Percentiles rank a stretch among this genome's conserved stretches.
These are phyloP conservation scores for Fusarium keratoplasticum DNA, from an alignment of 2,329 filamentous ascomycete genomes.

Conservation along the genomic window DNA sequence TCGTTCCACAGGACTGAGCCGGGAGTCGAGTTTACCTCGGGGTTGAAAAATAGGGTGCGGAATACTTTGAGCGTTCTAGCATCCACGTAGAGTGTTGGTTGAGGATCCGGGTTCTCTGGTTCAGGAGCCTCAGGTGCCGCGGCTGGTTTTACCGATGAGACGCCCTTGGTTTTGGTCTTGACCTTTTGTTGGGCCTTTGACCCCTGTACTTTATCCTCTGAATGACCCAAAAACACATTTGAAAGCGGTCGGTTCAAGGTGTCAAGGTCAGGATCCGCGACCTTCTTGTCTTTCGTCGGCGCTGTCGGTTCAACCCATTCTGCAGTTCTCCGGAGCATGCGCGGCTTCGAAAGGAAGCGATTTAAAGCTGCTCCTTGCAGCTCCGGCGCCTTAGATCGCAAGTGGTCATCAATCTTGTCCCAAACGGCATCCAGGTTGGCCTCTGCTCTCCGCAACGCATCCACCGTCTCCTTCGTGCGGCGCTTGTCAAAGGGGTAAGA, in stretches of 20 bases:
- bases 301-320: constrained; percentile 57
- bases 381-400: constrained; percentile 15
- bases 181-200: constrained; percentile 10
- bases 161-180: constrained; percentile 33
- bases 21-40: constrained; percentile 49
- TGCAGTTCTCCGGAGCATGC: constrained; percentile 59
- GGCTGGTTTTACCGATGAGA: background rate
- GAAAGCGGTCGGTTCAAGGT: constrained; percentile 41
- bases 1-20: constrained; percentile 66
- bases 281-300: background rate
- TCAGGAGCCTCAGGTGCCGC: background rate
- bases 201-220: background rate
- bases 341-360: constrained; percentile 47
- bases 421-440: constrained; percentile 47
- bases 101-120: background rate
- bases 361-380: constrained; percentile 43
- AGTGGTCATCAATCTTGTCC: constrained; percentile 11
- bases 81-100: constrained; percentile 43
- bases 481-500: constrained; percentile 57
- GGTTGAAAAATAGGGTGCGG: constrained; percentile 56
- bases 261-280: background rate
- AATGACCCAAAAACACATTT: constrained; percentile 28
- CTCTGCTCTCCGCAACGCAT: constrained; percentile 60
- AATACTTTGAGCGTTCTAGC: constrained; percentile 51
- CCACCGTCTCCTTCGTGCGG: constrained; percentile 57